Evolutionary conservation across 208 protist species (phyloP), one percentile per base, ranked within the genome.

Genomic region (Trypanosoma avium): DNA sequence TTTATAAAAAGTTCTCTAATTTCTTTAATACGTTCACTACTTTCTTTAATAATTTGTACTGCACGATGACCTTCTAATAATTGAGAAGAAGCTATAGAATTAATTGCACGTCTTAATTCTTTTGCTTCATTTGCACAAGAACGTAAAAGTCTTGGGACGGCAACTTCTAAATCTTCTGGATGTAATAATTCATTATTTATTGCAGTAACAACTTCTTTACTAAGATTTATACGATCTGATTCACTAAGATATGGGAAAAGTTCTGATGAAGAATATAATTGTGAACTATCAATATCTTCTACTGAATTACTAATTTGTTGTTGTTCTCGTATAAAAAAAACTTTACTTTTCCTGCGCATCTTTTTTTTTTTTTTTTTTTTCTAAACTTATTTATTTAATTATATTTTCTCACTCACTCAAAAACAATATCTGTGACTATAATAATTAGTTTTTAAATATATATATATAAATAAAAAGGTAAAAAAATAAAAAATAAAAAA

Each of bases 121-220:
- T 72, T 81, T 27, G 81, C 75, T 75, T 95, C 86, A 55, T 70
- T 83, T 30, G 61, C 66, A 58, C 86, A 93, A 22, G 82, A 85
- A 6, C 77, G 77, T n/a, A 93, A 60, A 35, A 95, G 72, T 19
- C 80, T 84, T 12, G 90, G 84, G 26, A 95, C 82, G 21, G 79
- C 72, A 47, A 90, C 82, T 52, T 89, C 84, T 17, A 95, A 62
- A 33, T 90, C 80, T 29, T 90, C 84, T 5, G 75, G 61, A 33
- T 80, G 82, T 48, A 82, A 70, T 5, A 95, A 73, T 56, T 95
- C 90, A 21, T 89, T 85, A 50, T 90, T 93, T 22, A 95, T 73
- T 15, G 84, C 73, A 8, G 60, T 75, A 21, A 88, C 54, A 10
- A 91, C 86, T 57, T 96, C 86, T 55, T 88, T 69, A 30, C 62